Conservation (phyloP, 2,329 filamentous ascomycete species). For the Sarocladium strictum region DNA sequence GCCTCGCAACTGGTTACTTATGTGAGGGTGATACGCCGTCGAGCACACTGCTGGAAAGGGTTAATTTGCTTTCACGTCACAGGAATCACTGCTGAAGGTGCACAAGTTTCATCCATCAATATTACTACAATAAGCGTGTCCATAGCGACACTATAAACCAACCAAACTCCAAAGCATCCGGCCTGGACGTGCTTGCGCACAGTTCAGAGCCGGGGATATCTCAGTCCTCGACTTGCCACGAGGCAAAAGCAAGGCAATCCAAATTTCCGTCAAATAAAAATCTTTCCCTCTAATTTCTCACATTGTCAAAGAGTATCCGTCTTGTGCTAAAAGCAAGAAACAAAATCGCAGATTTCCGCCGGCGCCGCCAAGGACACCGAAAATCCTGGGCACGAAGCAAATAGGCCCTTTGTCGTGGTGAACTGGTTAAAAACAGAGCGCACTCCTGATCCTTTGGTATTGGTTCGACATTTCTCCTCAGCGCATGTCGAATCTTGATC, state of each 20-base stretch:
- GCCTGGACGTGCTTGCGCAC: constrained; percentile 2
- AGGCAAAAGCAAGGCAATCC: constrained; percentile 1
- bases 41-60: no score
- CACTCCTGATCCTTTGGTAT: constrained; percentile 1
- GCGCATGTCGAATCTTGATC: constrained; percentile 1
- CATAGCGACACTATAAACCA: not conserved
- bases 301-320: not conserved
- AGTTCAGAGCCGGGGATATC: constrained; percentile 2
- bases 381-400: constrained; percentile 8
- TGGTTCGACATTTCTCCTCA: constrained; percentile 2
- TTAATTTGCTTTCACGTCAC: no score
- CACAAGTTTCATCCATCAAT: not conserved
- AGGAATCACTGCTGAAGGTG: no score
- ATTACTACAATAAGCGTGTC: constrained; percentile 4
- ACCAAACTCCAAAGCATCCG: not conserved
- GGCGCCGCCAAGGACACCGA: constrained; percentile 7
- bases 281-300: not conserved
- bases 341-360: constrained; percentile 2
- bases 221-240: not conserved
- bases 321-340: constrained; percentile 6
- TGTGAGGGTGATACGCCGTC: not conserved
- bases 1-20: no score
- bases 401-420: constrained; percentile 9
- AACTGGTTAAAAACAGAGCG: constrained; percentile 3
- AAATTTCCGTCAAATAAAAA: not conserved